phyloP scores from a whole-genome alignment of 2,329 filamentous ascomycete genomes.

The Aspergillus amoenus region DNA sequence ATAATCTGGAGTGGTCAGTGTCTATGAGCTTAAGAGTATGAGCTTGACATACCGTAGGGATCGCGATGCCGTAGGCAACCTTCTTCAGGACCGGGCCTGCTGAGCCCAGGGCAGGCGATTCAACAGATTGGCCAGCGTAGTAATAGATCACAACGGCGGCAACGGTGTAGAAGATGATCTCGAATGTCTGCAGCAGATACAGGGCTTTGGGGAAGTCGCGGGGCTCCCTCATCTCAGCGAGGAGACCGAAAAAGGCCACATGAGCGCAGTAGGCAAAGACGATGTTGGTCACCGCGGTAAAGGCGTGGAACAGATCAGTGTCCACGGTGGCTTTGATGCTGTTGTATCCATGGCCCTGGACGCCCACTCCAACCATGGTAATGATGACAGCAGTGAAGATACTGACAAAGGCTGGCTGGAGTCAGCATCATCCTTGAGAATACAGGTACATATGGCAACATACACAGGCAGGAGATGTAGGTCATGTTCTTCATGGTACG shows the following conservation, averaged over 20 bases:
- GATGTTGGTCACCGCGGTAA: constrained; percentile 8
- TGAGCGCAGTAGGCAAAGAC: constrained; percentile 17
- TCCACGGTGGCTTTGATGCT: background rate
- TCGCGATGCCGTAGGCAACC: constrained; percentile 64
- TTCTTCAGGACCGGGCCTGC: constrained; percentile 56
- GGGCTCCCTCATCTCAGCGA: constrained; percentile 60
- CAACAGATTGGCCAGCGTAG: constrained; percentile 59
- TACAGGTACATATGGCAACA: background rate
- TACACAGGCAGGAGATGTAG: constrained; percentile 5
- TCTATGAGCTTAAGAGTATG: too few species aligned
- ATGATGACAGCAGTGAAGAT: constrained; percentile 62
- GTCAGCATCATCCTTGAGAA: background rate
- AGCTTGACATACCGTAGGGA: constrained; percentile 41
- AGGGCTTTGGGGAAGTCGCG: constrained; percentile 61
- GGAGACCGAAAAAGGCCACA: constrained; percentile 53
- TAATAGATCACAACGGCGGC: constrained; percentile 66
- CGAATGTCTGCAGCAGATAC: constrained; percentile 55
- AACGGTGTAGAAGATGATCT: constrained; percentile 61
- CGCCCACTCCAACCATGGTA: constrained; percentile 63
- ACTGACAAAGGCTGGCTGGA: constrained; percentile 50
- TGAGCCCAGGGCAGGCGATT: constrained; percentile 64
- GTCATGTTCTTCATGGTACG: constrained; percentile 28
- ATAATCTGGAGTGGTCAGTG: constrained; percentile 47
- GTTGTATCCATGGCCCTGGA: background rate
- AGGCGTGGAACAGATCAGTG: background rate